Conservation (phyloP, 2,329 filamentous ascomycete genomes). For the Neonectria neomacrospora region DNA sequence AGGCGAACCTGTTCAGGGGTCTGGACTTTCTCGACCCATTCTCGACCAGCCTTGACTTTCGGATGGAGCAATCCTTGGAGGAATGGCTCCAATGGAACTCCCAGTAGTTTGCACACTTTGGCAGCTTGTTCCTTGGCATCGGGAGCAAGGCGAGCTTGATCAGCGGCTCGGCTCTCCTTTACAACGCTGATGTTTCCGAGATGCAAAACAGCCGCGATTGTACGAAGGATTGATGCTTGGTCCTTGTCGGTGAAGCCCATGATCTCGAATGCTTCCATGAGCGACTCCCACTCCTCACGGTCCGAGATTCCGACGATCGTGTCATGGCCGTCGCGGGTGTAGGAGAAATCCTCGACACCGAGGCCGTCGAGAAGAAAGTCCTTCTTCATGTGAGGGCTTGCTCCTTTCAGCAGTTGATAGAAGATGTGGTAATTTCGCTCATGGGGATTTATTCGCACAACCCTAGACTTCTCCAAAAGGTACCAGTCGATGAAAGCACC, state of each 20-base stretch:
- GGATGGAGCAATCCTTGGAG: conserved; percentile 90
- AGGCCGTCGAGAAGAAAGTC: conserved; percentile 80
- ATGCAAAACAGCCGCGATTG: conserved; percentile 90
- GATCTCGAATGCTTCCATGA: conserved; percentile 92
- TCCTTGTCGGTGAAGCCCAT: conserved; percentile 94
- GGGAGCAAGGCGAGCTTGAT: conserved; percentile 85
- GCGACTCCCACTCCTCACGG: conserved; percentile 84
- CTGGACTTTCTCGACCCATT: conserved; percentile 99
- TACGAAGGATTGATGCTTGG: conserved; percentile 83
- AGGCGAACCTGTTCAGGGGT: conserved; percentile 96
- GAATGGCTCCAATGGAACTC: conserved; percentile 86
- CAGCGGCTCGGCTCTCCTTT: conserved; percentile 89
- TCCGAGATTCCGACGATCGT: conserved; percentile 92
- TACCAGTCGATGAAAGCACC: conserved; percentile 99
- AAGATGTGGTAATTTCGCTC: conserved; percentile 98
- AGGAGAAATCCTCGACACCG: conserved; percentile 87
- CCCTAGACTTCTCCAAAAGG: conserved; percentile 95
- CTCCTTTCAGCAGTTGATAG: conserved; percentile 92
- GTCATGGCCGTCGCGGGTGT: conserved; percentile 91
- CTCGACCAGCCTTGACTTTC: conserved; percentile 91
- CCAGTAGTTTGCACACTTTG: conserved; percentile 84
- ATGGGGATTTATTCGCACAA: conserved; percentile 85
- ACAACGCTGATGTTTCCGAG: conserved; percentile 90
- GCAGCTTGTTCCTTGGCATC: conserved; percentile 80
- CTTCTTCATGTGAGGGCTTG: conserved; percentile 76